Evolutionary conservation across 2,329 filamentous ascomycete species (phyloP).

Genomic region (Myriosclerotinia curreyana): DNA sequence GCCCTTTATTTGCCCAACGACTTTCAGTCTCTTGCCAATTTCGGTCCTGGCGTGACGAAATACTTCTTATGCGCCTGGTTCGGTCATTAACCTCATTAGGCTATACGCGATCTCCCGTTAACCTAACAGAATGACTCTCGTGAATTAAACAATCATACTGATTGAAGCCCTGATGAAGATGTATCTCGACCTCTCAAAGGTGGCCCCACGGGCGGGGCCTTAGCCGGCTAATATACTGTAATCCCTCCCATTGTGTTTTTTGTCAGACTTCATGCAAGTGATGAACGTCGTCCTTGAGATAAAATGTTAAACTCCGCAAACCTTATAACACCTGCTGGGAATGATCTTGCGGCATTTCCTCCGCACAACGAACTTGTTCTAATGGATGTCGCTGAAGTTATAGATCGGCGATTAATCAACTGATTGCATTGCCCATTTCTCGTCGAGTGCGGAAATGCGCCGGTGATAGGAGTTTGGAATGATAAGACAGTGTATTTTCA

Average conservation of each 20-base stretch:
- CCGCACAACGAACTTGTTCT: not conserved
- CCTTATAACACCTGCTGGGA: not conserved
- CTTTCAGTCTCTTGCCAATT: not conserved
- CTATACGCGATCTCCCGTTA: not conserved
- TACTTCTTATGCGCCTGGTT: not conserved
- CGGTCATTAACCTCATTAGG: not conserved
- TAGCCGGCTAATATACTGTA: not conserved
- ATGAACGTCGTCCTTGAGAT: not conserved
- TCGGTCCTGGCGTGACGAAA: no score
- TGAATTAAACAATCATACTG: no score
- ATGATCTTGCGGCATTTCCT: not conserved
- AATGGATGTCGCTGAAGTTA: not conserved
- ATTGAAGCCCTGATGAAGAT: not conserved
- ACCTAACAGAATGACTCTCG: not conserved
- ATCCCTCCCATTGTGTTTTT: not conserved
- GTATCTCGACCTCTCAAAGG: not conserved
- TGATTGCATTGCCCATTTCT: not conserved
- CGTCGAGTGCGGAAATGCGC: not conserved
- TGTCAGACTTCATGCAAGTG: not conserved
- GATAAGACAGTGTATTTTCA: conserved; percentile 6
- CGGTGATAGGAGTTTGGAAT: not conserved
- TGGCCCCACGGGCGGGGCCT: not conserved
- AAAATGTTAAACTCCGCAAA: not conserved
- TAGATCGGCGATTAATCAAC: not conserved
- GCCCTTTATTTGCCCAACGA: no score